Conservation (phyloP, 2,329 filamentous ascomycete species). For the Aphanocladium album region DNA sequence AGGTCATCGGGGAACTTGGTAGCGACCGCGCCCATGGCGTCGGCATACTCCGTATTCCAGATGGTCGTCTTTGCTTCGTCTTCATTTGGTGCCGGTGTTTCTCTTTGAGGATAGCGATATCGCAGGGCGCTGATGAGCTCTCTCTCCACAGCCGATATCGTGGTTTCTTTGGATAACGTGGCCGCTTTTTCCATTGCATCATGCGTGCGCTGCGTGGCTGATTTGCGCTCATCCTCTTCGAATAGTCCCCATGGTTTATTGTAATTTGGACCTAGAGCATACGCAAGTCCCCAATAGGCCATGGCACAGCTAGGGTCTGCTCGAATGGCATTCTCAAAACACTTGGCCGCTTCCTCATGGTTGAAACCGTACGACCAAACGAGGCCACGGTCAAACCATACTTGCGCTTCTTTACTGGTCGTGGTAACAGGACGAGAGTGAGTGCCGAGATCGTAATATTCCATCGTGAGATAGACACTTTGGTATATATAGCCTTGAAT, state of each 20-base stretch:
- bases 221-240: constrained; percentile 53
- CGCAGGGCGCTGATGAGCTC: constrained; percentile 60
- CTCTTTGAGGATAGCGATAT: constrained; percentile 49
- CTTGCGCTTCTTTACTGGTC: constrained; percentile 45
- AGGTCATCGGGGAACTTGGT: constrained; percentile 34
- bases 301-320: constrained; percentile 53
- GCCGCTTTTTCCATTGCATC: constrained; percentile 25
- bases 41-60: constrained; percentile 32
- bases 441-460: constrained; percentile 57
- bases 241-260: constrained; percentile 74
- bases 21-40: constrained; percentile 35
- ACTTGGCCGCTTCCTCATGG: constrained; percentile 63
- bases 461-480: not conserved
- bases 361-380: constrained; percentile 73
- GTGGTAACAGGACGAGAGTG: constrained; percentile 54
- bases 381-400: constrained; percentile 69
- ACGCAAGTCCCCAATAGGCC: constrained; percentile 67
- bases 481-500: not conserved
- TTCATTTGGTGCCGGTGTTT: constrained; percentile 31
- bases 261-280: constrained; percentile 68
- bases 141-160: constrained; percentile 38
- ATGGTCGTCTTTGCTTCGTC: constrained; percentile 40
- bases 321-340: constrained; percentile 56
- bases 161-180: constrained; percentile 9
- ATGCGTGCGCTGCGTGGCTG: constrained; percentile 37